Percentiles rank a stretch among this genome's conserved stretches.
Conservation (phyloP, 2,329 filamentous ascomycete species). For the Paecilomyces formosus region DNA sequence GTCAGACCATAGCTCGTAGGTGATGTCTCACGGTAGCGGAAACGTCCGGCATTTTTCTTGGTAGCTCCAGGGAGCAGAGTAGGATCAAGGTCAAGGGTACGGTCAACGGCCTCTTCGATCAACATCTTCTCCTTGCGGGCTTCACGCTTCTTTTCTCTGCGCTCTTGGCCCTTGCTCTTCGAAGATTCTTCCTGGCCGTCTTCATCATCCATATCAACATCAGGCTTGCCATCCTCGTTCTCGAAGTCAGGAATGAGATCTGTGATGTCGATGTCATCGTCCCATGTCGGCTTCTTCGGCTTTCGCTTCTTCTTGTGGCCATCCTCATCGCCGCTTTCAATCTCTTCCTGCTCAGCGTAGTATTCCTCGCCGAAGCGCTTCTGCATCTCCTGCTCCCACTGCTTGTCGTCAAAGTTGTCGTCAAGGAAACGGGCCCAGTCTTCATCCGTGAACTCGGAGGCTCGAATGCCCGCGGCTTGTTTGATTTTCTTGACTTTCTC, state of each 20-base stretch:
- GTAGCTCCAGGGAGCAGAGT: slow-evolving; percentile 51
- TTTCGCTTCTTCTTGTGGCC: slow-evolving; percentile 52
- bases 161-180: slow-evolving; percentile 42
- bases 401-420: slow-evolving; percentile 77
- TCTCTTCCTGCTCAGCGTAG: slow-evolving; percentile 63
- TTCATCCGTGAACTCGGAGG: slow-evolving; percentile 60
- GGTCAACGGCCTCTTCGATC: slow-evolving; percentile 79
- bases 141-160: slow-evolving; percentile 56
- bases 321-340: slow-evolving; percentile 37
- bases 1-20: slow-evolving; percentile 86
- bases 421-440: slow-evolving; percentile 83
- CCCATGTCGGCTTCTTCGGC: slow-evolving; percentile 80
- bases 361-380: slow-evolving; percentile 85
- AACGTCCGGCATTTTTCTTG: slow-evolving; percentile 48
- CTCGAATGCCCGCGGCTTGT: slow-evolving; percentile 72
- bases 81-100: slow-evolving; percentile 66
- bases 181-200: slow-evolving; percentile 35
- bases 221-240: slow-evolving; percentile 49
- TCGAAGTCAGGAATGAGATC: slow-evolving; percentile 84
- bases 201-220: slow-evolving; percentile 41
- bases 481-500: slow-evolving; percentile 82
- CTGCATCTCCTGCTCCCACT: slow-evolving; percentile 87
- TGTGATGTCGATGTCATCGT: slow-evolving; percentile 96
- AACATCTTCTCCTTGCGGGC: slow-evolving; percentile 74
- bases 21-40: slow-evolving; percentile 92